Evolutionary conservation across 179 eudicot species (phyloP).

Genomic region (Nepenthes alata): DNA sequence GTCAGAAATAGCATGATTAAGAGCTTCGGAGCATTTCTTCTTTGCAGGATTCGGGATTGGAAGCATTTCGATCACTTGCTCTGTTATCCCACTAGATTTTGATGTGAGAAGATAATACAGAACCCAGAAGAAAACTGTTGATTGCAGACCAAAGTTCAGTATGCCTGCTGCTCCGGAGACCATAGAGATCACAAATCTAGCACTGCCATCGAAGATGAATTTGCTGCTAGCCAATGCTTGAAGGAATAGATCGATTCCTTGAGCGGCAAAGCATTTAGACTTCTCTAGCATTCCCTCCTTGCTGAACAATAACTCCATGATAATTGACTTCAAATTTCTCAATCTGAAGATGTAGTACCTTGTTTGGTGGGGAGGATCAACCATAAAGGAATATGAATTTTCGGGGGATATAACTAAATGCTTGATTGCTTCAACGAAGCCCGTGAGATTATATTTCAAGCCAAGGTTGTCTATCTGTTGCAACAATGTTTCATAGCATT

Average conservation of each 20-base stretch:
- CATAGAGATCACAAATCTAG: constrained; percentile 13
- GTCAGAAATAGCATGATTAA: constrained; percentile 27
- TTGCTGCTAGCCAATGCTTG: constrained; percentile 16
- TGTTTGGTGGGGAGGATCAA: constrained; percentile 5
- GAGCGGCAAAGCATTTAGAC: constrained; percentile 19
- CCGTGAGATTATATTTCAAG: constrained; percentile 14
- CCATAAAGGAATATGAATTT: constrained; percentile 4
- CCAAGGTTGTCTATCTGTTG: constrained; percentile 18
- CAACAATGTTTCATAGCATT: constrained; percentile 19
- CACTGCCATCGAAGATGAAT: constrained; percentile 16
- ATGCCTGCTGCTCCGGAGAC: constrained; percentile 20
- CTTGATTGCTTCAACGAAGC: constrained; percentile 13
- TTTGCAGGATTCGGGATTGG: constrained; percentile 12
- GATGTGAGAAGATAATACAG: constrained; percentile 24
- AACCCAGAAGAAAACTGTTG: constrained; percentile 24
- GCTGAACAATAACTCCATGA: constrained; percentile 2
- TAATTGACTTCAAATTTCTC: constrained; percentile 8
- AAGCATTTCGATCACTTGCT: constrained; percentile 18
- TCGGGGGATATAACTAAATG: constrained; percentile 17
- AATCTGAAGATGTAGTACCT: constrained; percentile 1
- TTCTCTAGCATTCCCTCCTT: constrained; percentile 16
- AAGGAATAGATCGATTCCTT: constrained; percentile 17
- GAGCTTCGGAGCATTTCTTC: constrained; percentile 9
- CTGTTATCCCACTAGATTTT: constrained; percentile 20
- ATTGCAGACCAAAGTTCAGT: constrained; percentile 15